Base-by-base conservation (phyloP, 257 asterid genomes). In the Capsicum pubescens region DNA sequence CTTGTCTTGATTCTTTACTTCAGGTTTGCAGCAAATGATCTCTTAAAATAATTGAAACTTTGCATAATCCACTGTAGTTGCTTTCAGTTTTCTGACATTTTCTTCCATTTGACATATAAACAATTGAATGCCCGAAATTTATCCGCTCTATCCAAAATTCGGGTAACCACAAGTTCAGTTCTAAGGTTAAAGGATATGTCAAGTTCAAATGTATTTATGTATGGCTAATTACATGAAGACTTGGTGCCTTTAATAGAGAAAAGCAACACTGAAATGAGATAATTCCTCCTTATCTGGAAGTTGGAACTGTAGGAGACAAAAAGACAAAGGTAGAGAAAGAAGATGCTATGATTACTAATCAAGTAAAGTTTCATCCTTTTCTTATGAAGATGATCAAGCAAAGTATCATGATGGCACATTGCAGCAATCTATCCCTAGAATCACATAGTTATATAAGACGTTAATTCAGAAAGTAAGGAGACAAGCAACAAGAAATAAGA, bases 361-460 rank as follows among this genome's bases (percentile, higher is more conserved):
- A 71, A 71, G 79, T n/a, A 71, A 70, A 71, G 10, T 46, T 17
- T 71, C 58, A 11, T 12, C 74, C 0, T 35, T 64, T 66, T 67
- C 44, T 67, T 13, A 39, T 68, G 52, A 68, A 36, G 3, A 68
- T 48, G 59, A 19, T 72, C 59, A 48, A 74, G 80, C 7, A 48
- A 72, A 48, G 60, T 48, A 74, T 72, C 44, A 13, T 14, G 44
- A 12, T 0, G 46, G 17, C 35, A 46, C 58, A 71, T 17, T 48
- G 80, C 42, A 72, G 19, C 60, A 74, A 71, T n/a, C 79, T 71
- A 71, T 71, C 57, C 72, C 57, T 0, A 48, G 6, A 72, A 72
- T 5, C 19, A 48, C 44, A 72, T 19, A 72, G 59, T 19, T 48
- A 72, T 7, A 19, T 48, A 19, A 19, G 60, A 48, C 59, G 6